These are phyloP conservation scores for Cylindrodendrum hubeiense DNA, from an alignment of 2,329 filamentous ascomycete genomes.

Conservation along the genomic window DNA sequence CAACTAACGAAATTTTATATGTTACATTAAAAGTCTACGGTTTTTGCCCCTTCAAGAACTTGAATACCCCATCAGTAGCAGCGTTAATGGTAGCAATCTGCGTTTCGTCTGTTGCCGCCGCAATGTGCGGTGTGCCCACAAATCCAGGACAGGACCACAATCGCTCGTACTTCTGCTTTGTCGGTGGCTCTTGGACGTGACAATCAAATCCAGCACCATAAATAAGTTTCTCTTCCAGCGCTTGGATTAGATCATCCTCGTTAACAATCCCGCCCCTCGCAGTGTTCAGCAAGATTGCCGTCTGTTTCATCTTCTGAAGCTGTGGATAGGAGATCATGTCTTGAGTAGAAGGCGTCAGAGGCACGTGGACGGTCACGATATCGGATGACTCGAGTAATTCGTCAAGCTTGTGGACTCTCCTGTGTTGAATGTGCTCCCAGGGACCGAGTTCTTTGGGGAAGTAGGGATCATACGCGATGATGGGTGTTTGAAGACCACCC, in stretches of 20 bases:
- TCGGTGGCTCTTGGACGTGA: constrained; percentile 52
- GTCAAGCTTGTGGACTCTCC: constrained; percentile 43
- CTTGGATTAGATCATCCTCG: constrained; percentile 47
- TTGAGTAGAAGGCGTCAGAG: constrained; percentile 44
- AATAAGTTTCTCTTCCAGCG: constrained; percentile 46
- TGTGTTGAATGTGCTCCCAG: constrained; percentile 42
- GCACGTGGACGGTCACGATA: constrained; percentile 50
- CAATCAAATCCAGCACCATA: constrained; percentile 53
- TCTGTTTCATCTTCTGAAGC: constrained; percentile 48
- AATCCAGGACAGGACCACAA: constrained; percentile 48
- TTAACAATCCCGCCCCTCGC: constrained; percentile 54
- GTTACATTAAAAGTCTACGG: no score
- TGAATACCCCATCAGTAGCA: neutral
- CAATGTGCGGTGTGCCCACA: constrained; percentile 58
- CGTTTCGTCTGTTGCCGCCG: constrained; percentile 52
- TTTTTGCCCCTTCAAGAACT: neutral
- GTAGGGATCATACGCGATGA: constrained; percentile 53
- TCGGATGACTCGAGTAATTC: constrained; percentile 48
- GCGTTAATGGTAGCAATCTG: constrained; percentile 26
- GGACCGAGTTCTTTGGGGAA: constrained; percentile 32
- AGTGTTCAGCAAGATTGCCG: constrained; percentile 52
- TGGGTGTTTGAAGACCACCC: constrained; percentile 43
- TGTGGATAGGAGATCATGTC: constrained; percentile 46
- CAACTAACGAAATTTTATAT: neutral
- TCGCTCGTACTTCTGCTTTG: constrained; percentile 43